These are phyloP conservation scores for Kernera saxatilis DNA, from an alignment of 345 rosid genomes.

Conservation along the genomic window DNA sequence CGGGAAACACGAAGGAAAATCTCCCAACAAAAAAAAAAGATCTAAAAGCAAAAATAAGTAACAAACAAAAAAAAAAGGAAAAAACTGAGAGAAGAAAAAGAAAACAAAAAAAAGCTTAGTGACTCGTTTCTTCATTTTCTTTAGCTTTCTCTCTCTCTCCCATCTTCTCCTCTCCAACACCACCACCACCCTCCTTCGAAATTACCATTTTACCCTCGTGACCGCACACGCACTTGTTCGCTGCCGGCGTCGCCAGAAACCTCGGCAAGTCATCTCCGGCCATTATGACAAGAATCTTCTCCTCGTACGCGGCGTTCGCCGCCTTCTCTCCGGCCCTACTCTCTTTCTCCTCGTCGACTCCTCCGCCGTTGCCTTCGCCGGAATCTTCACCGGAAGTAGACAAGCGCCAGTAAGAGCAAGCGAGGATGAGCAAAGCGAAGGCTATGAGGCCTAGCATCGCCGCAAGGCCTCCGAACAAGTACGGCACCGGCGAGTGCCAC, in stretches of 20 bases:
- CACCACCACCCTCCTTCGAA: not conserved
- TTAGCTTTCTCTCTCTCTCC: slow-evolving; percentile 28
- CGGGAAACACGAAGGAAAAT: slow-evolving; percentile 2
- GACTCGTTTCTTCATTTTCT: slow-evolving; percentile 17
- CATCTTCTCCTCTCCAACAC: slow-evolving; percentile 15
- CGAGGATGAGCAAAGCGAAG: slow-evolving; percentile 60
- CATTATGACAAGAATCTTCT: slow-evolving; percentile 65
- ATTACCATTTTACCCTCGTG: slow-evolving; percentile 20
- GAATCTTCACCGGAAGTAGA: slow-evolving; percentile 28
- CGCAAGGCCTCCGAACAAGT: slow-evolving; percentile 67
- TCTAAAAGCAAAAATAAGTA: not conserved
- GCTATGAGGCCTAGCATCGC: slow-evolving; percentile 73
- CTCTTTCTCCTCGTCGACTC: slow-evolving; percentile 38
- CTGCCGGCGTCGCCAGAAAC: slow-evolving; percentile 56
- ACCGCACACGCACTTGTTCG: slow-evolving; percentile 30
- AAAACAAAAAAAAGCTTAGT: slow-evolving; percentile 7
- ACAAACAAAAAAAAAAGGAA: not conserved
- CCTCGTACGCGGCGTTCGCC: slow-evolving; percentile 30
- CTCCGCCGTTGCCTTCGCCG: slow-evolving; percentile 26
- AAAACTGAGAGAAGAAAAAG: not conserved
- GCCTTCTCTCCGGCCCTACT: slow-evolving; percentile 20
- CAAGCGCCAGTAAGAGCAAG: slow-evolving; percentile 65
- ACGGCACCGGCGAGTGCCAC: slow-evolving; percentile 81
- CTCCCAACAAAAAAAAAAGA: not conserved
- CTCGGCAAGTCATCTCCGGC: slow-evolving; percentile 67